phyloP scores from a whole-genome alignment of 1,284 basidiomycete genomes.

The Trichosporon sp. region DNA sequence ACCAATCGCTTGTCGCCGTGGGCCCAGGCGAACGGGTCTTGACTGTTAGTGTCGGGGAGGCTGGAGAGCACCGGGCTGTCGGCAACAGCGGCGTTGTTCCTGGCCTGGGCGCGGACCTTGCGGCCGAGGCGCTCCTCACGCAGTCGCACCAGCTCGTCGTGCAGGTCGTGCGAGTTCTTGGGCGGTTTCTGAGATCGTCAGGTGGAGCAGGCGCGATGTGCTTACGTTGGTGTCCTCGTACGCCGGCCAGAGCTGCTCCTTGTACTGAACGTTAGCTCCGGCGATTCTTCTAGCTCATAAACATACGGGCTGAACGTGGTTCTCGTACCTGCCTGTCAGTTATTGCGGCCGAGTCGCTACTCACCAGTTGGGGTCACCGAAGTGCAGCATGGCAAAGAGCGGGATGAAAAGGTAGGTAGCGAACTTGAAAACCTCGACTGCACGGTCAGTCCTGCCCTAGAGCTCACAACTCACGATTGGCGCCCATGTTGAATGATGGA shows the following conservation, averaged over 20 bases:
- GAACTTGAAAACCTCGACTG: constrained; percentile 80
- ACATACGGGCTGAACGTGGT: constrained; percentile 24
- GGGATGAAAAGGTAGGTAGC: constrained; percentile 84
- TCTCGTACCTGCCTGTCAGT: constrained; percentile 23
- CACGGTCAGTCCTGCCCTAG: not conserved
- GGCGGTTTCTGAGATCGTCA: constrained; percentile 35
- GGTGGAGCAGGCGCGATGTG: not conserved
- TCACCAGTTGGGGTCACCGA: constrained; percentile 83
- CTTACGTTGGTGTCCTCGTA: constrained; percentile 45
- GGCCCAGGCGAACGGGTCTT: constrained; percentile 17
- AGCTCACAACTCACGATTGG: constrained; percentile 13
- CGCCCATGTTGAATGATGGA: constrained; percentile 16
- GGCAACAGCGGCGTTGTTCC: not conserved
- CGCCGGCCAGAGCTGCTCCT: constrained; percentile 42
- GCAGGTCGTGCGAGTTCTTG: constrained; percentile 29
- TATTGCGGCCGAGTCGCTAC: constrained; percentile 4
- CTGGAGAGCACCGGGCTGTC: not conserved
- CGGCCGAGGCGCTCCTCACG: constrained; percentile 27
- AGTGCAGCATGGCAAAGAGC: constrained; percentile 74
- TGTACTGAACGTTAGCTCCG: constrained; percentile 27
- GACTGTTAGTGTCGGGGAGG: not conserved
- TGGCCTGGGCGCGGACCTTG: not conserved
- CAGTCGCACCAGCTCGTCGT: constrained; percentile 34
- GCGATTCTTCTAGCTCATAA: no score
- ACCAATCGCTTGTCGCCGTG: constrained; percentile 23